Percentiles rank a stretch among this genome's conserved stretches.
phyloP scores from a whole-genome alignment of 2,329 filamentous ascomycete genomes.

The Blastomyces emzantsi region DNA sequence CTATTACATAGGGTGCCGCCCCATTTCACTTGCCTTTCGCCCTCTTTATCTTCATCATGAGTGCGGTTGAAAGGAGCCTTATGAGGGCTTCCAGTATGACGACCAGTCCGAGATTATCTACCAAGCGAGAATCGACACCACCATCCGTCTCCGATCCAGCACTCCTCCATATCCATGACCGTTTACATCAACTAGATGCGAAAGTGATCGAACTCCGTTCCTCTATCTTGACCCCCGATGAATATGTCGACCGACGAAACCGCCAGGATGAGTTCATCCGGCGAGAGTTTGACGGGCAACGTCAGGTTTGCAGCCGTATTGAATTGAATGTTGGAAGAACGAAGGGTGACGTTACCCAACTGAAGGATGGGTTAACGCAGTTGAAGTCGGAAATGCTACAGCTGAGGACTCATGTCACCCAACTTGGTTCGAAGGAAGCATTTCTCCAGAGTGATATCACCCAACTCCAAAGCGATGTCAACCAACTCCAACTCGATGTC shows the following conservation, averaged over 20 bases:
- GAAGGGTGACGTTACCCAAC: constrained; percentile 18
- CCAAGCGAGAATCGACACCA: constrained; percentile 29
- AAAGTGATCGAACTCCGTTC: constrained; percentile 31
- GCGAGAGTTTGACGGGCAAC: constrained; percentile 32
- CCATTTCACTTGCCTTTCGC: not conserved
- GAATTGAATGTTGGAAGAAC: constrained; percentile 26
- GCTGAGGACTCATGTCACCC: constrained; percentile 27
- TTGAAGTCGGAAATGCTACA: constrained; percentile 30
- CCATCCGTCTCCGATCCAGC: constrained; percentile 28
- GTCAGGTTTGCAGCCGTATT: constrained; percentile 28
- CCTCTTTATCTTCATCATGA: constrained; percentile 23
- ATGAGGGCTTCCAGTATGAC: constrained; percentile 33
- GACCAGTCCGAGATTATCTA: constrained; percentile 30
- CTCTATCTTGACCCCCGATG: constrained; percentile 31
- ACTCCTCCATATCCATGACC: constrained; percentile 31
- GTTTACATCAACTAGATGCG: constrained; percentile 31
- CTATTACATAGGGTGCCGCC: not conserved
- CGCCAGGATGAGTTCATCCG: constrained; percentile 33
- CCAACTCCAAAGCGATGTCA: constrained; percentile 30
- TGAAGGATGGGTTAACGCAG: constrained; percentile 31
- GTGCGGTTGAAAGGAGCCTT: constrained; percentile 28
- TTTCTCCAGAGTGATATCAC: constrained; percentile 31
- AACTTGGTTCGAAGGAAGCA: constrained; percentile 27
- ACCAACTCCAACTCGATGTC: constrained; percentile 29
- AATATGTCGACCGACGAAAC: constrained; percentile 33